A percentile compares a stretch with the other conserved stretches of the same genome.
Evolutionary conservation across 345 rosid genomes (phyloP).

Genomic region (Cardiospermum halicacabum): DNA sequence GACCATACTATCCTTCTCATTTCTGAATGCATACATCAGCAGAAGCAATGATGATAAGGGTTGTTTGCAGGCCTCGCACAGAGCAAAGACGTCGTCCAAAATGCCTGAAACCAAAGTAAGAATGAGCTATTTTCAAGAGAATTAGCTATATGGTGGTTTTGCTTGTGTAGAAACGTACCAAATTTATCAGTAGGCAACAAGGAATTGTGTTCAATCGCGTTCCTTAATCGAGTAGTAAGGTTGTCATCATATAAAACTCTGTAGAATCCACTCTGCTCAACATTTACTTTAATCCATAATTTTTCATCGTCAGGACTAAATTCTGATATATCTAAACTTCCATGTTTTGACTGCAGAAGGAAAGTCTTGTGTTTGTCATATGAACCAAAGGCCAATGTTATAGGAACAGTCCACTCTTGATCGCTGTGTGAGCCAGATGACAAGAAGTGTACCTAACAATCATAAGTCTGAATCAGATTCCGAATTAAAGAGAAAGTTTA

Average conservation of each 20-base stretch:
- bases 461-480: background rate
- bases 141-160: no score
- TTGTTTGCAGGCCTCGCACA: slow-evolving; percentile 24
- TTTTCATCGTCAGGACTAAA: slow-evolving; percentile 17
- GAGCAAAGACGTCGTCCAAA: slow-evolving; percentile 36
- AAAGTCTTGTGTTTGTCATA: slow-evolving; percentile 24
- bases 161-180: slow-evolving; percentile 15
- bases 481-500: background rate
- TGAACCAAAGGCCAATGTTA: slow-evolving; percentile 30
- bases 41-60: slow-evolving; percentile 31
- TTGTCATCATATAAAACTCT: slow-evolving; percentile 32
- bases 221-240: slow-evolving; percentile 29
- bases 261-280: slow-evolving; percentile 41
- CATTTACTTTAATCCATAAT: slow-evolving; percentile 37
- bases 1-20: slow-evolving; percentile 24
- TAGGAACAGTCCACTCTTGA: slow-evolving; percentile 34
- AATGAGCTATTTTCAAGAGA: background rate
- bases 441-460: slow-evolving; percentile 28
- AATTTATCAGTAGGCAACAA: slow-evolving; percentile 31
- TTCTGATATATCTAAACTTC: slow-evolving; percentile 26
- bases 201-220: slow-evolving; percentile 25
- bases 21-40: slow-evolving; percentile 26
- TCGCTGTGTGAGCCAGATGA: slow-evolving; percentile 26
- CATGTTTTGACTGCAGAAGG: slow-evolving; percentile 28
- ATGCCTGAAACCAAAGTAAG: slow-evolving; percentile 20